These are phyloP conservation scores for Ogataea pini DNA, from an alignment of 805 yeast species.

Conservation along the genomic window DNA sequence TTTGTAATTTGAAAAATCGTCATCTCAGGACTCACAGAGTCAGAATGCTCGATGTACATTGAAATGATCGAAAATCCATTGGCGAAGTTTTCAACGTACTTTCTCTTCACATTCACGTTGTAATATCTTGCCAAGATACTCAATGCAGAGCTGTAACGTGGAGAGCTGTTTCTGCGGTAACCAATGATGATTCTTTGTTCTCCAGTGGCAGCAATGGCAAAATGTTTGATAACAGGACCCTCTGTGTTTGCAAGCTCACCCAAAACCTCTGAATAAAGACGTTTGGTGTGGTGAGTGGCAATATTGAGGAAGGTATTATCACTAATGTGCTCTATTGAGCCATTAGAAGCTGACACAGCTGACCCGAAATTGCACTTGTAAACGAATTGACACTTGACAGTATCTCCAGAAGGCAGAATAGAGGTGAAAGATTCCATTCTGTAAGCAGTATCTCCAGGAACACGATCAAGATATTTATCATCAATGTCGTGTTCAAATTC, in stretches of 20 bases:
- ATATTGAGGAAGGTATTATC: constrained; percentile 77
- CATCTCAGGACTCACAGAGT: constrained; percentile 55
- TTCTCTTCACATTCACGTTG: constrained; percentile 79
- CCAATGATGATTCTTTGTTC: constrained; percentile 91
- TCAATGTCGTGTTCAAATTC: constrained; percentile 77
- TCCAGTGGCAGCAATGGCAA: constrained; percentile 72
- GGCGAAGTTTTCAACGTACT: constrained; percentile 91
- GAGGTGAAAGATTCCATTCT: constrained; percentile 82
- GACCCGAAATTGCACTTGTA: constrained; percentile 63
- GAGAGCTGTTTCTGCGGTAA: constrained; percentile 78
- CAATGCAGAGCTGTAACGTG: constrained; percentile 84
- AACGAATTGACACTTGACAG: constrained; percentile 70
- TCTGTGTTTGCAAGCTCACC: constrained; percentile 67
- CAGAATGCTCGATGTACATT: constrained; percentile 73
- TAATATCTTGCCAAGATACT: constrained; percentile 86
- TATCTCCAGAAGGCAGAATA: constrained; percentile 50
- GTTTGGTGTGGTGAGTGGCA: constrained; percentile 78
- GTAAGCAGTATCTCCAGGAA: constrained; percentile 43
- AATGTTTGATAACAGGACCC: constrained; percentile 92
- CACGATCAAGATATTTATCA: constrained; percentile 70
- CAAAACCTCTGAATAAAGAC: constrained; percentile 72
- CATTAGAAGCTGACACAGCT: constrained; percentile 28
- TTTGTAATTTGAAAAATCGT: constrained; percentile 87
- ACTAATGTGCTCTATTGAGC: constrained; percentile 66
- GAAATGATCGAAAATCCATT: constrained; percentile 87